Percentiles rank a stretch among this genome's conserved stretches.
Conservation (phyloP, 441 rosid genomes). For the Isatis lusitanica region DNA sequence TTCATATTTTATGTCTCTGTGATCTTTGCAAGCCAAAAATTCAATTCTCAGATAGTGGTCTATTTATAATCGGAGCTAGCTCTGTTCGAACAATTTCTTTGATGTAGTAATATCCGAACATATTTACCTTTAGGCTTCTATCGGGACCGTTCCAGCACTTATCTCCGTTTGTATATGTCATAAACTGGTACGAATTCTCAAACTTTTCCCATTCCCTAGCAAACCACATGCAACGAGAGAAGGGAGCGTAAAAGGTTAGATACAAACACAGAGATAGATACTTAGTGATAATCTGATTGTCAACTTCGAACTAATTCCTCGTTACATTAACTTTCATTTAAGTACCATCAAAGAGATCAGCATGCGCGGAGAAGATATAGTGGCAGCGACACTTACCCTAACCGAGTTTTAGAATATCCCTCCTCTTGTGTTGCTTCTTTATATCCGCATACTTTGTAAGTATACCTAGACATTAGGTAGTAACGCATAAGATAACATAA, state of each 20-base stretch:
- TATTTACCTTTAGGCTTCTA: conserved; percentile 79
- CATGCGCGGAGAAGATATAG: neutral
- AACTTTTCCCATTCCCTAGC: conserved; percentile 84
- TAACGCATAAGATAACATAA: conserved; percentile 19
- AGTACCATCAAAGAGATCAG: neutral
- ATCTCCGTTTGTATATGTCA: conserved; percentile 84
- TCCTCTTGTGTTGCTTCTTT: conserved; percentile 89
- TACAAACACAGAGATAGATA: neutral
- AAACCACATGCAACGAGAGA: conserved; percentile 3
- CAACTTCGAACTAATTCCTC: neutral
- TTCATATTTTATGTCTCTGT: neutral
- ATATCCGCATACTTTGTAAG: conserved; percentile 88
- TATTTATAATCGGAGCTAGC: neutral
- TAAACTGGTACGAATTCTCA: conserved; percentile 60
- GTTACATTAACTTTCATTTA: neutral
- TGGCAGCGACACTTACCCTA: conserved; percentile 63
- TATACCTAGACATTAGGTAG: conserved; percentile 56
- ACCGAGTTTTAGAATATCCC: conserved; percentile 59
- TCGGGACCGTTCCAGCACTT: conserved; percentile 98
- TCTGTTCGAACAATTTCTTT: neutral
- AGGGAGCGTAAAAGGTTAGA: neutral
- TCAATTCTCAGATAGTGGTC: neutral
- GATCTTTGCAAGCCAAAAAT: conserved; percentile 7
- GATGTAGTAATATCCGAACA: neutral
- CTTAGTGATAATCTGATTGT: conserved; percentile 9